Conservation (phyloP, 805 yeast species). For the Wickerhamiella cacticola region DNA sequence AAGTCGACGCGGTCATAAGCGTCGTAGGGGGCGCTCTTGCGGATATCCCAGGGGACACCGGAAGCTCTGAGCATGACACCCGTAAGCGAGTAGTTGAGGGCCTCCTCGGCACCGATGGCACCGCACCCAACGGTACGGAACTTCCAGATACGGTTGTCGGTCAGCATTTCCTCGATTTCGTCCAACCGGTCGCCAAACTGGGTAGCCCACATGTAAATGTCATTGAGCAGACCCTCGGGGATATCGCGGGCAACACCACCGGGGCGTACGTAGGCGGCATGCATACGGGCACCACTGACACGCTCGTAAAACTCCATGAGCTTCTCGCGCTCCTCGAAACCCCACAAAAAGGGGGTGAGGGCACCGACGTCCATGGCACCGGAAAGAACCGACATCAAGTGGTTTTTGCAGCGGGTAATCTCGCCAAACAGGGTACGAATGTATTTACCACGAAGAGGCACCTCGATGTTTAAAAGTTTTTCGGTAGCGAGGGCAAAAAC, state of each 20-base stretch:
- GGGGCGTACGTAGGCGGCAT: conserved; percentile 79
- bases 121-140: conserved; percentile 76
- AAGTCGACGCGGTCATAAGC: conserved; percentile 80
- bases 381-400: conserved; percentile 72
- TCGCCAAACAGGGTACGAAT: conserved; percentile 79
- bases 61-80: conserved; percentile 90
- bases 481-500: conserved; percentile 76
- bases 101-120: conserved; percentile 73
- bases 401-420: conserved; percentile 72
- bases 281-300: conserved; percentile 82
- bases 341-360: conserved; percentile 86
- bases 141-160: conserved; percentile 88
- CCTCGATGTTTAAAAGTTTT: conserved; percentile 70
- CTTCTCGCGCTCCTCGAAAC: conserved; percentile 86
- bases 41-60: conserved; percentile 75
- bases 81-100: conserved; percentile 62
- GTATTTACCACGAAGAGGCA: conserved; percentile 74
- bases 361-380: conserved; percentile 96
- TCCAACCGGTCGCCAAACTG: conserved; percentile 89
- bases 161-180: conserved; percentile 77
- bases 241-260: conserved; percentile 86
- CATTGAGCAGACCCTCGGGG: conserved; percentile 77
- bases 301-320: conserved; percentile 87
- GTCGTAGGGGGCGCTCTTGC: conserved; percentile 81
- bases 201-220: conserved; percentile 91